Evolutionary conservation across 1,284 basidiomycete genomes (phyloP), one percentile per base, ranked within the genome.

Genomic region (Fomes fomentarius): DNA sequence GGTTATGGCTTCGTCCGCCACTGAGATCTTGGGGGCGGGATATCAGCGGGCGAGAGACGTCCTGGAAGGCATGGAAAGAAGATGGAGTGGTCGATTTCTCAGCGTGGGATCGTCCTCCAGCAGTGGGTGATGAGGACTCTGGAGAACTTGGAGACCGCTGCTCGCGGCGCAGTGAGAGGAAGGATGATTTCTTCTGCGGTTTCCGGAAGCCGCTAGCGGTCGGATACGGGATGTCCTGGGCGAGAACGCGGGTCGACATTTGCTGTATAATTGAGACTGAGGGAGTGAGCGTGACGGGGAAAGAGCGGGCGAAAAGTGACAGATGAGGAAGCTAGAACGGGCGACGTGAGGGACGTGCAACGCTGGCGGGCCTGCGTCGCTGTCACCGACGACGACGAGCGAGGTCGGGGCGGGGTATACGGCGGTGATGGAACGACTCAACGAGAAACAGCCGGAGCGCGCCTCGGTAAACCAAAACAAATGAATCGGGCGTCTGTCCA

Each of bases 121-220:
- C 52, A 34, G 55, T 60, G 52, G 56, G 35, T 56, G 65, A 61
- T 38, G 65, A 61, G 51, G 65, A 47, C 9, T 74, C 70, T 53
- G 70, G 53, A 22, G 71, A 54, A 35, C 64, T 48, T 35, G 71
- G 50, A 33, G 59, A 76, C 63, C 77, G 79, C 65, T 79, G 80
- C 64, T 84, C 81, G 54, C 77, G 76, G 56, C 76, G 71, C 35
- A 83, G 69, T 17, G 84, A 84, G 30, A 82, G 66, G 64, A 81
- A 80, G 5, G 84, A 83, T 12, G 77, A 70, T 62, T 75, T 81
- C 68, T 80, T 81, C 55, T 78, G 72, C 8, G 80, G 76, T 40
- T 68, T 68, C 54, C 73, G 76, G 47, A 62, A 57, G 40, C 48
- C 50, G 47, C 54, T 56, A 42, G 50, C 44, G 54, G 56, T 55